These are phyloP conservation scores for Suhomyces wounanorum DNA, from an alignment of 1,139 yeast species.

Conservation along the genomic window DNA sequence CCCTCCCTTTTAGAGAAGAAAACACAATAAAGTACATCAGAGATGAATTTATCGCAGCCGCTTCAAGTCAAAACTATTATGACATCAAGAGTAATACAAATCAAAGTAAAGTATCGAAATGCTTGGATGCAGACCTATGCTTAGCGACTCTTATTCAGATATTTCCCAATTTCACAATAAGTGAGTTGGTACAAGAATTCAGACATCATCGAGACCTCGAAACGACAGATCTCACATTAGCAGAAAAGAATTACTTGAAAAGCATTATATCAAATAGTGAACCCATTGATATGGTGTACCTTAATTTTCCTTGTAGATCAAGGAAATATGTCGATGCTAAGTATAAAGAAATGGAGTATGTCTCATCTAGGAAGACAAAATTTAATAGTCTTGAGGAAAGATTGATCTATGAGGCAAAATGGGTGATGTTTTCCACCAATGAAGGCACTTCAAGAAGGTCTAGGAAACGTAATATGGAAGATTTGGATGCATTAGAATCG, in stretches of 20 bases:
- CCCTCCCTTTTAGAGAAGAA: slow-evolving; percentile 7
- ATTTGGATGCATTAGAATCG: slow-evolving; percentile 7
- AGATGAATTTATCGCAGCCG: neutral
- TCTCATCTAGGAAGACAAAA: slow-evolving; percentile 27
- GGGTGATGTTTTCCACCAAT: slow-evolving; percentile 31
- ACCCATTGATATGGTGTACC: slow-evolving; percentile 3
- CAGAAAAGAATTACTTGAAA: slow-evolving; percentile 14
- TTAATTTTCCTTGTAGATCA: slow-evolving; percentile 18
- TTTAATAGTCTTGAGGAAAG: slow-evolving; percentile 35
- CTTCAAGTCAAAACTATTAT: neutral
- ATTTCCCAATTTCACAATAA: slow-evolving; percentile 10
- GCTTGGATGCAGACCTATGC: slow-evolving; percentile 12
- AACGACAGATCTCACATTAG: slow-evolving; percentile 8
- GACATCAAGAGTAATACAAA: slow-evolving; percentile 2
- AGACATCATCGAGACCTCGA: neutral
- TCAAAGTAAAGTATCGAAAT: neutral
- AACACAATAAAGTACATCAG: neutral
- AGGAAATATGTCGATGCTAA: slow-evolving; percentile 21
- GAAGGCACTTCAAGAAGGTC: slow-evolving; percentile 15
- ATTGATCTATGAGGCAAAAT: slow-evolving; percentile 40
- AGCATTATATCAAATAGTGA: slow-evolving; percentile 2
- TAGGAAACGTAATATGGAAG: slow-evolving; percentile 11
- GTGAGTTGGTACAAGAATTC: slow-evolving; percentile 3
- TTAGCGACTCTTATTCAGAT: slow-evolving; percentile 1
- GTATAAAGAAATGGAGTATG: slow-evolving; percentile 23